Evolutionary conservation across 1,284 basidiomycete species (phyloP).

Genomic region (Athelia sp.): DNA sequence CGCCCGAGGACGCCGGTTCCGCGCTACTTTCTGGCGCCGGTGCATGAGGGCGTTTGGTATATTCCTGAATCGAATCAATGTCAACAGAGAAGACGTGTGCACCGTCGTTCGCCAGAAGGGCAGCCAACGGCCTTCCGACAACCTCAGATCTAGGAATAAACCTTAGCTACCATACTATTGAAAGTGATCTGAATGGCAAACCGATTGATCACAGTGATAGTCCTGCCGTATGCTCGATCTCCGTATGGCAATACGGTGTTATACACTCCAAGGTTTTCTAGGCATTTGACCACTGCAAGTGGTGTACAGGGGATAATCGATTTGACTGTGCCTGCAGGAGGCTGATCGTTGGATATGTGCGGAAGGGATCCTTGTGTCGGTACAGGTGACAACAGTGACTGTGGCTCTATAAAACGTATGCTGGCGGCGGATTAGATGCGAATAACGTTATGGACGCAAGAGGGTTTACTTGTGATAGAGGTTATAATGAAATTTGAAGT

Average conservation of each 20-base stretch:
- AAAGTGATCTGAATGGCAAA: conserved; percentile 24
- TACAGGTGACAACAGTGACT: conserved; percentile 49
- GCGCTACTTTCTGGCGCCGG: background rate
- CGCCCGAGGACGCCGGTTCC: background rate
- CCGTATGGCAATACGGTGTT: conserved; percentile 90
- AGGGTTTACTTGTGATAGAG: conserved; percentile 86
- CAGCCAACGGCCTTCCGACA: conserved; percentile 92
- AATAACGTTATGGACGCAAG: conserved; percentile 2
- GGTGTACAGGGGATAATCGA: conserved; percentile 97
- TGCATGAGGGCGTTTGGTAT: conserved; percentile 78
- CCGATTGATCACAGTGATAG: conserved; percentile 93
- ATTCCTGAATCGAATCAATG: conserved; percentile 91
- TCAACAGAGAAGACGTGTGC: conserved; percentile 94
- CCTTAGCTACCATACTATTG: too few species aligned
- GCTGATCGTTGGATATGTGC: conserved; percentile 45
- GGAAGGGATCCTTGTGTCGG: conserved; percentile 29
- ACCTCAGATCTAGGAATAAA: conserved; percentile 78
- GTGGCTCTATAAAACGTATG: conserved; percentile 73
- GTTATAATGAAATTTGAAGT: conserved; percentile 96
- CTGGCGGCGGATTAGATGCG: conserved; percentile 28
- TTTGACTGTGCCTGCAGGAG: conserved; percentile 82
- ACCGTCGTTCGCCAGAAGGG: conserved; percentile 92
- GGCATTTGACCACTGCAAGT: conserved; percentile 91
- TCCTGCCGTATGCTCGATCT: conserved; percentile 91
- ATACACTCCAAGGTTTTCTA: conserved; percentile 91